Evolutionary conservation across 768 basidiomycete species (phyloP).

Genomic region (Leccinum rimulosum): DNA sequence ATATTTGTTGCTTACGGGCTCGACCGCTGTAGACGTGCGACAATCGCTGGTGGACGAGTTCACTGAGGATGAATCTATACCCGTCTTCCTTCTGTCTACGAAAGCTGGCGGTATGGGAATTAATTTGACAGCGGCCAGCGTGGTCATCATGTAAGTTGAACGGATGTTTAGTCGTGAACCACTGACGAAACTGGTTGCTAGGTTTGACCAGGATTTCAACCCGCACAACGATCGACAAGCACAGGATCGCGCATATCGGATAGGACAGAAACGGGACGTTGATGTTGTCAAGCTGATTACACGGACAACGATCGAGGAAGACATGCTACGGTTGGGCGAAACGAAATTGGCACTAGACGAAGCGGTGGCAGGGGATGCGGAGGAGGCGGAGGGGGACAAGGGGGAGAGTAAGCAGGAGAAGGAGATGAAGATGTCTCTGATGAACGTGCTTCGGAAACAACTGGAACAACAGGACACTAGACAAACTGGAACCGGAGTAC

Average conservation of each 20-base stretch:
- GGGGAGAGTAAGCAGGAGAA: constrained; percentile 65
- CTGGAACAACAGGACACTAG: constrained; percentile 55
- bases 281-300: constrained; percentile 94
- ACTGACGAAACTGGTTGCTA: constrained; percentile 28
- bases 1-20: constrained; percentile 85
- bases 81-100: constrained; percentile 87
- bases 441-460: constrained; percentile 82
- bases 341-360: constrained; percentile 92
- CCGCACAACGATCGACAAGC: constrained; percentile 98
- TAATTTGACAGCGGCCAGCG: constrained; percentile 92
- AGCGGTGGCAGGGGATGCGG: constrained; percentile 79
- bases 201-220: constrained; percentile 98
- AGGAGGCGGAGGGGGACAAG: constrained; percentile 56
- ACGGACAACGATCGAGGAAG: constrained; percentile 91
- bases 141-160: constrained; percentile 77
- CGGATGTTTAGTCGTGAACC: background rate
- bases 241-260: constrained; percentile 95
- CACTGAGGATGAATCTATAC: constrained; percentile 76
- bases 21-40: constrained; percentile 89
- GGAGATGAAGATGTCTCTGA: constrained; percentile 82
- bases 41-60: constrained; percentile 96
- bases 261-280: constrained; percentile 92
- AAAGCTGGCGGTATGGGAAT: constrained; percentile 97
- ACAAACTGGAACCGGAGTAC: constrained; percentile 5
- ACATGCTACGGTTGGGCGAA: constrained; percentile 86